Evolutionary conservation across 2,329 filamentous ascomycete species (phyloP).

Genomic region (Thielaviopsis ethacetica): DNA sequence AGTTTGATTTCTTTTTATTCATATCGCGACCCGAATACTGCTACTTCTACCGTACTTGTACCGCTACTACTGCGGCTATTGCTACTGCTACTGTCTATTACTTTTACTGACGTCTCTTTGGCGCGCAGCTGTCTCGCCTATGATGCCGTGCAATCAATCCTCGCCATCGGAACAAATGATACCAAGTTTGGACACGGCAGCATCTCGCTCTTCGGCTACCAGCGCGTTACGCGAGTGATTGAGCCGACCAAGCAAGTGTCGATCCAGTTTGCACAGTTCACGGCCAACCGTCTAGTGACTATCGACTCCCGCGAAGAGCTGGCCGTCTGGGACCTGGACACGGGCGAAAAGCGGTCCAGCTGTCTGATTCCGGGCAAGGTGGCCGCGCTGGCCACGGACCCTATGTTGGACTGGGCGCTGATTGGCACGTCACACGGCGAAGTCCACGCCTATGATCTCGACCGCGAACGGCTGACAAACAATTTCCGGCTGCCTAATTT

Average conservation of each 20-base stretch:
- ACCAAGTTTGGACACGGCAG: slow-evolving; percentile 72
- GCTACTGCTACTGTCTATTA: too few species aligned
- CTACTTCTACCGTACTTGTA: too few species aligned
- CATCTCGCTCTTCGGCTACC: slow-evolving; percentile 77
- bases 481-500: slow-evolving; percentile 75
- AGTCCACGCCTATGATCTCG: slow-evolving; percentile 81
- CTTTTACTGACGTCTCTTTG: slow-evolving; percentile 15
- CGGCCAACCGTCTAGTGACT: slow-evolving; percentile 67
- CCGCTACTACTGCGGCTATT: too few species aligned
- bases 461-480: slow-evolving; percentile 52
- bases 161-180: slow-evolving; percentile 82
- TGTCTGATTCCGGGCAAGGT: slow-evolving; percentile 66
- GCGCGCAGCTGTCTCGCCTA: slow-evolving; percentile 67
- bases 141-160: slow-evolving; percentile 81
- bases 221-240: slow-evolving; percentile 61
- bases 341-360: slow-evolving; percentile 46
- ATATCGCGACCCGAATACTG: neutral
- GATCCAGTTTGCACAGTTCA: slow-evolving; percentile 66
- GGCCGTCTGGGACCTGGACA: slow-evolving; percentile 64
- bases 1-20: slow-evolving; percentile 11
- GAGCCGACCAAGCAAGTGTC: slow-evolving; percentile 55
- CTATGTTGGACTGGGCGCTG: slow-evolving; percentile 85
- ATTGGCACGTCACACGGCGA: slow-evolving; percentile 72
- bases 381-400: slow-evolving; percentile 61
- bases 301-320: slow-evolving; percentile 78